Evolutionary conservation across 2,329 filamentous ascomycete species (phyloP).

Genomic region (Calonectria crousiana): DNA sequence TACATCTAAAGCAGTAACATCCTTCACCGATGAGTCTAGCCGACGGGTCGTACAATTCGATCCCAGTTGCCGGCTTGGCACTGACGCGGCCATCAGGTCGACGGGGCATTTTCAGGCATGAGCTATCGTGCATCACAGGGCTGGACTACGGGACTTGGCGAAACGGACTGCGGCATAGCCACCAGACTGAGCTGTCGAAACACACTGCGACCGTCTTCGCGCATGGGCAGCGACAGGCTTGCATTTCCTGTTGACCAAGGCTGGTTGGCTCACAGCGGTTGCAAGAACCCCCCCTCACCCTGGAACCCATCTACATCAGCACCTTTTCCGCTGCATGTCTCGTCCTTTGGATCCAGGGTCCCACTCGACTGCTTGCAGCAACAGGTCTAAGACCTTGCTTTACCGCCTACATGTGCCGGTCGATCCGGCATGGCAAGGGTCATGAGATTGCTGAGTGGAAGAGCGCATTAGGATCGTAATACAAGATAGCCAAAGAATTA

Average conservation of each 20-base stretch:
- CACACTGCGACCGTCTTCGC: not conserved
- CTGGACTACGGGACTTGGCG: constrained; percentile 2
- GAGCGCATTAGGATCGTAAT: constrained; percentile 27
- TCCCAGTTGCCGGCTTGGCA: constrained; percentile 39
- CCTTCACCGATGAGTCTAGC: not conserved
- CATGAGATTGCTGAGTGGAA: constrained; percentile 16
- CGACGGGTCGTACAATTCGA: not conserved
- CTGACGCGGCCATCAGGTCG: constrained; percentile 35
- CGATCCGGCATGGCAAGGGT: constrained; percentile 35
- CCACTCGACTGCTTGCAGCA: not conserved
- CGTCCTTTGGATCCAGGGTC: not conserved
- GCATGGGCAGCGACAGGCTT: not conserved
- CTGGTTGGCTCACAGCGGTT: not conserved
- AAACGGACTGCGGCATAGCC: constrained; percentile 2
- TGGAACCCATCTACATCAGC: not conserved
- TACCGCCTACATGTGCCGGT: constrained; percentile 28
- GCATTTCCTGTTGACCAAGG: not conserved
- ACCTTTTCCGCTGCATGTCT: not conserved
- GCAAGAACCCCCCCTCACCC: not conserved
- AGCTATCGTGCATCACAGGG: constrained; percentile 22
- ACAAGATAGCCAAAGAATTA: not conserved
- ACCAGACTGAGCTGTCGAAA: not conserved
- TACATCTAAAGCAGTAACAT: not conserved
- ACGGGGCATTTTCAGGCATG: not conserved
- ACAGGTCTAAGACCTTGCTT: constrained; percentile 21